Conservation (phyloP, 2,329 filamentous ascomycete genomes). For the Phaeophleospora eucalypticola region DNA sequence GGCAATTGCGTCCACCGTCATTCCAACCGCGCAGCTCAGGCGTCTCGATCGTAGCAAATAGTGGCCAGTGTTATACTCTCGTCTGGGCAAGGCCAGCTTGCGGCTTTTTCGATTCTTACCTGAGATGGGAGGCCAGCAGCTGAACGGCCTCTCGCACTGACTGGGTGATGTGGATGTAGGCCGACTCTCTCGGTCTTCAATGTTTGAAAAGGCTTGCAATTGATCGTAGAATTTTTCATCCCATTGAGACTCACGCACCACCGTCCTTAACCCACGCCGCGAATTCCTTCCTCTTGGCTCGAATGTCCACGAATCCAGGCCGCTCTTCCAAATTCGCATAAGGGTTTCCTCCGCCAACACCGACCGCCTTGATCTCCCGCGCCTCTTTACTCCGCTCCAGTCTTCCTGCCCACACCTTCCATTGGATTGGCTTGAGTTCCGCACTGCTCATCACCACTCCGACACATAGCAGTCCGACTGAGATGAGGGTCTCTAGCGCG, state of each 20-base stretch:
- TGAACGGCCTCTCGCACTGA: no score
- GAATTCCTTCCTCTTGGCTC: slow-evolving; percentile 71
- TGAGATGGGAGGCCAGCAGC: no score
- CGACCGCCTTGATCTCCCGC: slow-evolving; percentile 55
- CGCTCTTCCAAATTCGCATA: slow-evolving; percentile 75
- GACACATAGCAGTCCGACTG: slow-evolving; percentile 73
- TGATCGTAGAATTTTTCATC: no score
- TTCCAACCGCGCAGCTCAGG: no score
- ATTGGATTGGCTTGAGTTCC: slow-evolving; percentile 77
- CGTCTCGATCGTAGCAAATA: no score
- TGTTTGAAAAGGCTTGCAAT: no score
- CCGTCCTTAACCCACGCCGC: slow-evolving; percentile 61
- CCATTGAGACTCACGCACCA: not conserved
- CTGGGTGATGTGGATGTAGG: no score
- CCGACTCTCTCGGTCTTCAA: no score
- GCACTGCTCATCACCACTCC: slow-evolving; percentile 78
- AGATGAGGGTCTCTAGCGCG: slow-evolving; percentile 75
- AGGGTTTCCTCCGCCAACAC: slow-evolving; percentile 74
- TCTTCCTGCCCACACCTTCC: slow-evolving; percentile 76
- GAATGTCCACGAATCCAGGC: slow-evolving; percentile 82
- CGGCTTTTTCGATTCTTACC: no score
- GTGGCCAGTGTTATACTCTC: no score
- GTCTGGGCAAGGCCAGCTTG: no score
- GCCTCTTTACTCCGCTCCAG: slow-evolving; percentile 64
- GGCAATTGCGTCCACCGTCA: no score